These are phyloP conservation scores for Malus domestica DNA, from an alignment of 306 rosid genomes.

Conservation along the genomic window ASM211411v1 NC_041797.1:11956001-11956500, in stretches of 20 bases:
- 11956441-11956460: slow-evolving; percentile 44
- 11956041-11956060: slow-evolving; percentile 86
- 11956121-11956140: slow-evolving; percentile 61
- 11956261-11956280: slow-evolving; percentile 43
- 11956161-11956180: slow-evolving; percentile 66
- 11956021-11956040: slow-evolving; percentile 80
- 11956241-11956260: slow-evolving; percentile 54
- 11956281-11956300: slow-evolving; percentile 82
- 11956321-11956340: slow-evolving; percentile 20
- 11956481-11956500: slow-evolving; percentile 58
- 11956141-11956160: slow-evolving; percentile 54
- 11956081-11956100: slow-evolving; percentile 88
- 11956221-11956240: slow-evolving; percentile 73
- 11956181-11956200: slow-evolving; percentile 54
- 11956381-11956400: slow-evolving; percentile 34
- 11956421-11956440: slow-evolving; percentile 51
- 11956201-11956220: slow-evolving; percentile 53
- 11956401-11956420: slow-evolving; percentile 49
- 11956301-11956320: slow-evolving; percentile 65
- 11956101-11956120: slow-evolving; percentile 99
- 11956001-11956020: slow-evolving; percentile 63
- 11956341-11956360: slow-evolving; percentile 4
- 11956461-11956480: slow-evolving; percentile 83
- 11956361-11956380: slow-evolving; percentile 30
- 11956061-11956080: slow-evolving; percentile 75